Base-by-base conservation (phyloP, 2,329 filamentous ascomycete genomes). In the Hypoxylon sp. region DNA sequence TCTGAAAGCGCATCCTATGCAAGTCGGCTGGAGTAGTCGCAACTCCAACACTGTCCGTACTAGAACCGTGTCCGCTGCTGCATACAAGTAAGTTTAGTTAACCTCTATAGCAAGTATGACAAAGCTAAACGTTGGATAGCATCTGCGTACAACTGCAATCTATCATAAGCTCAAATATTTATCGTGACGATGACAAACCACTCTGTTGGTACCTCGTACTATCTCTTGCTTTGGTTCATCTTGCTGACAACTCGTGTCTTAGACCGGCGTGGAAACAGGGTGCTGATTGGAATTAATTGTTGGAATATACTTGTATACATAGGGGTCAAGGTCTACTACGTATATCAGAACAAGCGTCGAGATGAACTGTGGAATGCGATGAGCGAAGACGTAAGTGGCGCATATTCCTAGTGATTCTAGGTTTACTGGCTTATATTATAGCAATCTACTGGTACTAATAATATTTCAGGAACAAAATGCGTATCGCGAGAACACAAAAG, bases 151-250 rank as follows among this genome's bases (percentile, higher is more conserved):
- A 87, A 71, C 73, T 82, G 0, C 82, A 82, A 29, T 81, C 81
- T 31, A 82, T 85, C 42, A 81, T 84, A 42, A 78, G 78, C 3
- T 79, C 80, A 0, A 83, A 86, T 57, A 84, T 86, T 56, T 86
- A 86, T 73, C 81, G 84, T 17, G 75, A 80, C 63, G 79, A 85
- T 62, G 81, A 86, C 54, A 76, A 78, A 59, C 84, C 83, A 1
- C 75, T 80, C 5, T 85, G 67, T 73, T 63, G 8, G 63, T 22
- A 13, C 19, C 19, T 6, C 26, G 8, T 8, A 3, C 17, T 31
- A 37, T 13, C 11, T 22, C 3, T 11, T 26, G 26, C 17, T 39
- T 19, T 42, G 1, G 2, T 31, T n/a, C 35, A 13, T 35, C n/a
- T n/a, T 26, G 14, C 58, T 68, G 29, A 67, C 22, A n/a, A 4